phyloP scores from a whole-genome alignment of 305 asterid species.

The Petunia hybrid region DNA sequence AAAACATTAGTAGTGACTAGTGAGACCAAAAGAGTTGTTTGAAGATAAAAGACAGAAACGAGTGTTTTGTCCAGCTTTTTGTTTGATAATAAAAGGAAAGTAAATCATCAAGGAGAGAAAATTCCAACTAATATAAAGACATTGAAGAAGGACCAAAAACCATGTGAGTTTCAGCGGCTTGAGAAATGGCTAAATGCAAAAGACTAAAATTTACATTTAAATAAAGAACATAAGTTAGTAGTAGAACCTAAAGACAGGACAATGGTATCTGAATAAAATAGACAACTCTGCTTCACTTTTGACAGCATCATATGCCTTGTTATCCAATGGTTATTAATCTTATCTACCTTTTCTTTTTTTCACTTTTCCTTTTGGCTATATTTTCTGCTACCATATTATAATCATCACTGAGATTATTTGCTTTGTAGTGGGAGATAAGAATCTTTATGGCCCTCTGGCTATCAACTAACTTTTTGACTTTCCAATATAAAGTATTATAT shows the following conservation, averaged over 20 bases:
- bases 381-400: not conserved
- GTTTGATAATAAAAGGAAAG: not conserved
- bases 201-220: constrained; percentile 25
- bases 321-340: not conserved
- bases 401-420: constrained; percentile 33
- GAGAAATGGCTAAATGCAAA: not conserved
- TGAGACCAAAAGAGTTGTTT: not conserved
- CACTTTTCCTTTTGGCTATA: not conserved
- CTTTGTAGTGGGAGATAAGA: constrained; percentile 3
- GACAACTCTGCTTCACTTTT: not conserved
- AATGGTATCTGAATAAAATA: constrained; percentile 17
- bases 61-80: not conserved
- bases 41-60: not conserved
- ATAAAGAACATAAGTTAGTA: constrained; percentile 9
- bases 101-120: not conserved
- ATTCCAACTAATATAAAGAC: constrained; percentile 11
- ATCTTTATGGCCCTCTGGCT: constrained; percentile 20
- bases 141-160: constrained; percentile 7
- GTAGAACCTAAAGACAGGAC: constrained; percentile 25
- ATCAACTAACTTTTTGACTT: constrained; percentile 12
- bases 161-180: constrained; percentile 35
- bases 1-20: too few species aligned
- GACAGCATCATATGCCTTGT: constrained; percentile 7
- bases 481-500: not conserved
- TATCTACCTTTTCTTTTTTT: not conserved